These are phyloP conservation scores for Psilocybe subaeruginosa DNA, from an alignment of 768 basidiomycete species.

Conservation along the genomic window DNA sequence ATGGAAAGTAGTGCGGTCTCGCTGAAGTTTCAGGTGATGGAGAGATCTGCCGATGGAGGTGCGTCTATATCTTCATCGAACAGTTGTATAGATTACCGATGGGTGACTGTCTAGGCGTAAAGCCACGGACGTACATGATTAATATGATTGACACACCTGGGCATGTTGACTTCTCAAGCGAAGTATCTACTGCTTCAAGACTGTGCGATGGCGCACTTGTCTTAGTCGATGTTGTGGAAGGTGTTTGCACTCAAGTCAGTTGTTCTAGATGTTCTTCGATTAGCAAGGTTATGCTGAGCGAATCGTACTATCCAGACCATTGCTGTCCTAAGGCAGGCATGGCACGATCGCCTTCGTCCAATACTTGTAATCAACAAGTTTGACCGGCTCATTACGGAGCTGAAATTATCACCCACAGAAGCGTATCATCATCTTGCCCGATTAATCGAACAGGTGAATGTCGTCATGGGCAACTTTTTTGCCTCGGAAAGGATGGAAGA, in stretches of 20 bases:
- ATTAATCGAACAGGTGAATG: conserved; percentile 96
- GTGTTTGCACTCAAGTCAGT: conserved; percentile 94
- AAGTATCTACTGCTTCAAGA: conserved; percentile 93
- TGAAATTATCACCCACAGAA: conserved; percentile 88
- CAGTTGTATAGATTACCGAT: not conserved
- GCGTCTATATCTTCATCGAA: conserved; percentile 24
- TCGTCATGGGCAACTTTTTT: conserved; percentile 95
- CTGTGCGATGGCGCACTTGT: conserved; percentile 96
- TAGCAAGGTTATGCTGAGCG: conserved; percentile 6
- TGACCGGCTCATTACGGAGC: conserved; percentile 91
- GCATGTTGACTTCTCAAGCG: conserved; percentile 97
- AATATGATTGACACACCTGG: conserved; percentile 99
- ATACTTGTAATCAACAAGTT: conserved; percentile 97
- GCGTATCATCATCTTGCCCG: conserved; percentile 94
- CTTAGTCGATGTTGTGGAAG: conserved; percentile 95
- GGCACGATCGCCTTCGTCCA: conserved; percentile 86
- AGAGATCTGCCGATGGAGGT: conserved; percentile 60
- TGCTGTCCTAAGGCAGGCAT: conserved; percentile 92
- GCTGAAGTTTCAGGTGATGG: conserved; percentile 82
- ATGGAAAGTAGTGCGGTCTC: conserved; percentile 99
- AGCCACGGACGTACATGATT: conserved; percentile 74
- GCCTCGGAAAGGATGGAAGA: conserved; percentile 97
- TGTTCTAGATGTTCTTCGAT: not conserved
- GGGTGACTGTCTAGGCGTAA: conserved; percentile 41
- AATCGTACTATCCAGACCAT: conserved; percentile 65